A percentile compares a stretch with the other conserved stretches of the same genome.
Evolutionary conservation across 495 filamentous ascomycete species (phyloP).

Genomic region (Penicillium canescens): DNA sequence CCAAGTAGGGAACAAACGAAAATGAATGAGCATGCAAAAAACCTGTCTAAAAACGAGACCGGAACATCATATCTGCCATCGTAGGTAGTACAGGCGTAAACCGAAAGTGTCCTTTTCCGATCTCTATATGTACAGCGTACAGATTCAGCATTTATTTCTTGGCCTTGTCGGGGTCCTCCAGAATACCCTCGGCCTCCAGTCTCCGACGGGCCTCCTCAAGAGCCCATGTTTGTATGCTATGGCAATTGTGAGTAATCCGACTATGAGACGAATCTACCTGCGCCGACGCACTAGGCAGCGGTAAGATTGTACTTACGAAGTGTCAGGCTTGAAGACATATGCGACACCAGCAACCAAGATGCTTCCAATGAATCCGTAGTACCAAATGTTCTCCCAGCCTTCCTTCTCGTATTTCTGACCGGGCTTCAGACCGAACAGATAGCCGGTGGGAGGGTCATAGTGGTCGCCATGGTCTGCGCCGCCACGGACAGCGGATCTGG

Average conservation of each 20-base stretch:
- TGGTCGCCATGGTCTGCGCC: conserved; percentile 66
- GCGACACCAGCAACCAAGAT: conserved; percentile 71
- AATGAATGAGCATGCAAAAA: conserved; percentile 39
- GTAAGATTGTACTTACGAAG: conserved; percentile 69
- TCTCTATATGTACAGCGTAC: conserved; percentile 53
- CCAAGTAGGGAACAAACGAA: conserved; percentile 33
- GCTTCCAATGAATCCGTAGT: conserved; percentile 89
- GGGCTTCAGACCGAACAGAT: conserved; percentile 87
- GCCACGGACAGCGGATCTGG: conserved; percentile 40
- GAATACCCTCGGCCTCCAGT: conserved; percentile 91
- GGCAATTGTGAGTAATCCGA: conserved; percentile 23
- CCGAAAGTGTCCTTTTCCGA: conserved; percentile 35
- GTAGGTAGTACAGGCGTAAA: conserved; percentile 34
- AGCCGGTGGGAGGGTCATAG: conserved; percentile 90
- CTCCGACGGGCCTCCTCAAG: conserved; percentile 92
- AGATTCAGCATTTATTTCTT: conserved; percentile 40
- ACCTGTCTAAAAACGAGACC: conserved; percentile 41
- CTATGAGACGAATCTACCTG: neutral
- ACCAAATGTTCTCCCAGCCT: conserved; percentile 88
- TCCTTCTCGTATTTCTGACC: conserved; percentile 94
- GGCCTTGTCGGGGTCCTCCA: conserved; percentile 68
- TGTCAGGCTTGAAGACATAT: conserved; percentile 98
- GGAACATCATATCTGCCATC: conserved; percentile 37
- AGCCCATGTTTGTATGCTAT: conserved; percentile 98
- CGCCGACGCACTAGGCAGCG: neutral